Base-by-base conservation (phyloP, 1,139 yeast genomes). In the Pneumocystis wakefieldiae region DNA sequence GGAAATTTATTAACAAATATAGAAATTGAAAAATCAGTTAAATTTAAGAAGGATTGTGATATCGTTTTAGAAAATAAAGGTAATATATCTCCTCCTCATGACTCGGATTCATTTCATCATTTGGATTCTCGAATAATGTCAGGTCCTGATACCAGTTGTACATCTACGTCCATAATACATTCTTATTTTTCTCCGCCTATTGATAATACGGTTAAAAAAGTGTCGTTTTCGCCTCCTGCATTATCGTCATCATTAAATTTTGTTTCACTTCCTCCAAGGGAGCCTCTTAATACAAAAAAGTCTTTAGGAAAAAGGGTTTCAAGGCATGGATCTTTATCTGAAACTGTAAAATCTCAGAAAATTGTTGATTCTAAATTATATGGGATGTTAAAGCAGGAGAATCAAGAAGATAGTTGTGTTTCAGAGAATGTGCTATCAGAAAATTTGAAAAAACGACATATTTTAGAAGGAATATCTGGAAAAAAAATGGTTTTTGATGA, bases 281-380 rank as follows among this genome's bases (percentile, higher is more conserved):
- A 39, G 17, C 53, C 57, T 32, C 42, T 41, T 60, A 55, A 60
- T 60, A 60, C 53, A 39, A 60, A 42, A 55, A 58, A 29, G 19
- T 60, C 59, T 28, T 55, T 42, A 28, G 62, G 57, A 17, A 55
- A 29, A 39, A 38, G 59, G 17, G 37, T n/a, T 38, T 55, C 59
- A n/a, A 41, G 24, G 38, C 53, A 42, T 55, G 62, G 39, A 19
- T 69, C 68, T 28, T 64, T 63, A 59, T 66, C 67, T 14, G 59
- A 65, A 59, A 41, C 65, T 61, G 64, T 64, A 58, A 66, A 66
- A 64, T 48, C 62, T 60, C 39, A 38, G 14, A 48, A 24, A 24
- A 48, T 19, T 24, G 24, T 24, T 14, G 55, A 48, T 48, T 48
- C 32, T 3, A 48, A 48, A 24, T 24, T 24, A 24, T 19, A 24